Base-by-base conservation (phyloP, 73 alveolate genomes). In the Tetrahymena borealis region DNA sequence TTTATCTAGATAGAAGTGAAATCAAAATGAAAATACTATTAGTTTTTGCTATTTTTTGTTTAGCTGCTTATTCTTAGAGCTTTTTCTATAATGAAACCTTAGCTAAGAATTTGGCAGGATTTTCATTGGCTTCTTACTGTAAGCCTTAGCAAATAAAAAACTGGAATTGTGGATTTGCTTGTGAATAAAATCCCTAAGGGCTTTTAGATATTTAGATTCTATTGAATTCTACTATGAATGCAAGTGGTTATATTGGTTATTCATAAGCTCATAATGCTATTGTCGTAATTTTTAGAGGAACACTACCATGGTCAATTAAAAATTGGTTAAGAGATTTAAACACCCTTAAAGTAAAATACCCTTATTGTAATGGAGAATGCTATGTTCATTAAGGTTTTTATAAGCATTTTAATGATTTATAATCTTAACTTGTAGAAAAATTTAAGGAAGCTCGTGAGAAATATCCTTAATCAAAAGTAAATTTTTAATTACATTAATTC, bases 301-400 rank as follows among this genome's bases (percentile, higher is more conserved):
- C 93, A 8, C 15, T 90, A 16, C 93, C 93, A 10, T 90, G 93
- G 93, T 90, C 93, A 36, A 38, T 32, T 24, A 35, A 33, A 12
- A 90, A 90, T 36, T 90, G 93, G 93, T 33, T 90, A 4, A 42
- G 77, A 32, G 93, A 90, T 90, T 33, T 90, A 13, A 42, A 90
- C 77, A 38, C 77, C 60, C 31, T 90, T 28, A 90, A 90, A 38
- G 28, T 33, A 33, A 36, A 12, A 31, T 90, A 90, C 11, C 93
- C 93, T 9, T 16, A 28, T 32, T 90, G 93, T 90, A 11, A 16
- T 10, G 16, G 35, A 2, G 60, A 42, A 16, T 90, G 93, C 11
- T 33, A 33, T 35, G 93, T 90, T 15, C 93, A 90, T 33, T 16
- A 42, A 90, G 93, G 93, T 1, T 90, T 90, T 90, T 92, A 92